A percentile compares a stretch with the other conserved stretches of the same genome.
These are phyloP conservation scores for Raffaelea arxii DNA, from an alignment of 2,329 filamentous ascomycete genomes.

Conservation along the genomic window DNA sequence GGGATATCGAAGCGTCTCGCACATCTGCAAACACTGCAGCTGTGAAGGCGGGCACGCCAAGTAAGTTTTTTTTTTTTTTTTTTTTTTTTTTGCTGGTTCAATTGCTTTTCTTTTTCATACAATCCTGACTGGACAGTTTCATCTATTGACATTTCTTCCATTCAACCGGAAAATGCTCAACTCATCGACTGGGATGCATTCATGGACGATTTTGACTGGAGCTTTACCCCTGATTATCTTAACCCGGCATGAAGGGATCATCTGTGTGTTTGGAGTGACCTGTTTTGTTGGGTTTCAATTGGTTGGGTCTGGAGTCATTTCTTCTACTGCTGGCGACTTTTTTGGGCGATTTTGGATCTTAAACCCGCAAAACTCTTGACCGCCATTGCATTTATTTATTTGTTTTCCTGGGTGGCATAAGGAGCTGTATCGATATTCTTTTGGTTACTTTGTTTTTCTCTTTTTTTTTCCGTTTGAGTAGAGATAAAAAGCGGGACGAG, in stretches of 20 bases:
- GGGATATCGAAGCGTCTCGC: slow-evolving; percentile 28
- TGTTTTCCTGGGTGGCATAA: too few species aligned
- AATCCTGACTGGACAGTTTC: not conserved
- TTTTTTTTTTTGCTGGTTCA: not conserved
- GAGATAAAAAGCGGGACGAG: too few species aligned
- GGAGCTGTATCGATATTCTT: too few species aligned
- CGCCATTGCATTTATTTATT: too few species aligned
- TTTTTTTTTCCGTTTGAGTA: too few species aligned
- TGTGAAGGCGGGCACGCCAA: slow-evolving; percentile 6
- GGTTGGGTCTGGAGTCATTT: not conserved
- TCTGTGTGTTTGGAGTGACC: not conserved
- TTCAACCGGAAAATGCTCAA: slow-evolving; percentile 20
- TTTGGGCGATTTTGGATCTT: not conserved
- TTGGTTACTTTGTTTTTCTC: too few species aligned
- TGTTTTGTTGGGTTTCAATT: not conserved
- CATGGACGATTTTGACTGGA: slow-evolving; percentile 41
- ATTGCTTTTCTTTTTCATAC: not conserved
- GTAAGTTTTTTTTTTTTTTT: slow-evolving; percentile 7
- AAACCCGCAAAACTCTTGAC: not conserved
- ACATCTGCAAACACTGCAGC: slow-evolving; percentile 18
- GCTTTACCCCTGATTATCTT: slow-evolving; percentile 18
- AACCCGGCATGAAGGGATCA: slow-evolving; percentile 3
- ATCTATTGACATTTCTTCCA: slow-evolving; percentile 8
- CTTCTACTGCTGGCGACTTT: too few species aligned
- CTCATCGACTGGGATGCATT: slow-evolving; percentile 41